Evolutionary conservation across 163 green algal species (phyloP).

Genomic region (Prototheca cutis): DNA sequence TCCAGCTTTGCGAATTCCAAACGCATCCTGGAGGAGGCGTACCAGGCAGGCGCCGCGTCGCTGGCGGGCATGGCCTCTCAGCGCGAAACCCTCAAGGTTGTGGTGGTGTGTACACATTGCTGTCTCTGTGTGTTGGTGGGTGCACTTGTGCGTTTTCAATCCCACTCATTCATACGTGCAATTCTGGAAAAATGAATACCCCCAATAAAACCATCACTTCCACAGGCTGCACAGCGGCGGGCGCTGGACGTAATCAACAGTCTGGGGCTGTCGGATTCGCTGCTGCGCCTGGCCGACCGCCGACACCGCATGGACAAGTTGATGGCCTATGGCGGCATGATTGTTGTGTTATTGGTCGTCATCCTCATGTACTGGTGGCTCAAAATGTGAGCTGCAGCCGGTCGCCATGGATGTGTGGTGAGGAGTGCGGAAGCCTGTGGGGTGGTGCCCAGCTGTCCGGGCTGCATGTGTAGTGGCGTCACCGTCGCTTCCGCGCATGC

Average conservation of each 20-base stretch:
- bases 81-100: constrained; percentile 74
- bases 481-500: no score
- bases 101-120: no score
- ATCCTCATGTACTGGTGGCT: constrained; percentile 24
- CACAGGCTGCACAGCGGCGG: constrained; percentile 65
- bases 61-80: constrained; percentile 65
- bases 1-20: constrained; percentile 51
- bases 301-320: constrained; percentile 63
- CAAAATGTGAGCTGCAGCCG: constrained; percentile 3
- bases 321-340: constrained; percentile 77
- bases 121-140: no score
- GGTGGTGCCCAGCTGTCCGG: no score
- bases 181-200: no score
- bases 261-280: constrained; percentile 65
- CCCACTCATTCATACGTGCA: no score
- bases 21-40: constrained; percentile 66
- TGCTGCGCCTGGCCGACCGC: constrained; percentile 73
- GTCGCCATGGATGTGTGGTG: no score
- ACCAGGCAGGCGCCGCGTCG: constrained; percentile 57
- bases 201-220: no score
- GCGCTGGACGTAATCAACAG: constrained; percentile 77
- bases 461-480: no score
- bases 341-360: constrained; percentile 18
- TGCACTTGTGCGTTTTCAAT: no score
- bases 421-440: no score